Evolutionary conservation across 2,329 filamentous ascomycete genomes (phyloP).

Genomic region (Acrodontium crateriforme): DNA sequence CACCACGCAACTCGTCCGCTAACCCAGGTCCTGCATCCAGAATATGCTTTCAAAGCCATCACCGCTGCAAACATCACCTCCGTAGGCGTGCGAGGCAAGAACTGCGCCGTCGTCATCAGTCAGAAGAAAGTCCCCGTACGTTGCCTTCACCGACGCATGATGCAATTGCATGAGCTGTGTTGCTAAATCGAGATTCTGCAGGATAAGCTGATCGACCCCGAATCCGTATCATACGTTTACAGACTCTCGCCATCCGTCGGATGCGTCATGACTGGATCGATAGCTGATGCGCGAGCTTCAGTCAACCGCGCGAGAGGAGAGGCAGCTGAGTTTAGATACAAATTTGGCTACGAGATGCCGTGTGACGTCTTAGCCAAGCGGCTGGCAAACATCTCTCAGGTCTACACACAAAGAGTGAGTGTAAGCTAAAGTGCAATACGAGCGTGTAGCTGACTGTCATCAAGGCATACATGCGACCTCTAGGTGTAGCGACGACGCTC

Average conservation of each 20-base stretch:
- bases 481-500: slow-evolving; percentile 88
- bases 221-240: slow-evolving; percentile 96
- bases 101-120: slow-evolving; percentile 91
- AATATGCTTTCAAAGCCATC: slow-evolving; percentile 99
- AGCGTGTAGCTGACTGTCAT: slow-evolving; percentile 18
- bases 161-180: background rate
- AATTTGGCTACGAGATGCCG: slow-evolving; percentile 98
- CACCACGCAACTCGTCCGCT: slow-evolving; percentile 1
- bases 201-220: slow-evolving; percentile 98
- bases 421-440: background rate
- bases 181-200: slow-evolving; percentile 27
- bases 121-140: slow-evolving; percentile 99
- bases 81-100: slow-evolving; percentile 86
- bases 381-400: slow-evolving; percentile 96
- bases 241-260: slow-evolving; percentile 90
- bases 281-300: slow-evolving; percentile 89
- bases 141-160: slow-evolving; percentile 7
- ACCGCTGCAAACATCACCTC: slow-evolving; percentile 99
- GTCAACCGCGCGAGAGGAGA: slow-evolving; percentile 88
- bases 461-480: slow-evolving; percentile 91
- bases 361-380: slow-evolving; percentile 93
- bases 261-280: slow-evolving; percentile 96
- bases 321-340: slow-evolving; percentile 96
- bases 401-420: slow-evolving; percentile 88
- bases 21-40: slow-evolving; percentile 33